These are phyloP conservation scores for Chromosphaera perkinsii DNA, from an alignment of 208 protist species.

Conservation along the genomic window DNA sequence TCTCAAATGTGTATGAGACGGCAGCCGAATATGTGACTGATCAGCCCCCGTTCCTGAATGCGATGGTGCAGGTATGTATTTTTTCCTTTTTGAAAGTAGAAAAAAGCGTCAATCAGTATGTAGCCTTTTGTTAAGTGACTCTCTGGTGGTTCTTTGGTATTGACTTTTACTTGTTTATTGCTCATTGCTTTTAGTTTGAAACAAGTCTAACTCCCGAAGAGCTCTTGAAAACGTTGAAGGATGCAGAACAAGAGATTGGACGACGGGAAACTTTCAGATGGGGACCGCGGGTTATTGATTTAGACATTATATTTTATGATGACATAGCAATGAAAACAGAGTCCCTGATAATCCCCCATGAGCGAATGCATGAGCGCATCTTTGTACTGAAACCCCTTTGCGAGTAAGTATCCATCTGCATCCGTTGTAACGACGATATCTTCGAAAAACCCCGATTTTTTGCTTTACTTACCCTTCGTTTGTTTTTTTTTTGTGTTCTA, in stretches of 20 bases:
- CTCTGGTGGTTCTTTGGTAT: too few species aligned
- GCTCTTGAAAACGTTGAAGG: constrained; percentile 23
- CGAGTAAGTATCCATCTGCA: constrained; percentile 22
- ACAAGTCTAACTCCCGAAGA: neutral
- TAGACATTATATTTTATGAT: constrained; percentile 38
- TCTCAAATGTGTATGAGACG: constrained; percentile 26
- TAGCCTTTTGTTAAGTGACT: too few species aligned
- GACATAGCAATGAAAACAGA: neutral
- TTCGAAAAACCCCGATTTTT: too few species aligned
- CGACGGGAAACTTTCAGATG: constrained; percentile 7
- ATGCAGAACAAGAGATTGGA: constrained; percentile 15
- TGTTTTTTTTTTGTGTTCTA: too few species aligned
- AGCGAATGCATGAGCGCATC: constrained; percentile 21
- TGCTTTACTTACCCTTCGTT: too few species aligned
- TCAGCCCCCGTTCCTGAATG: constrained; percentile 39
- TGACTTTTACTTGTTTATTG: neutral
- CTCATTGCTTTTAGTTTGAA: neutral
- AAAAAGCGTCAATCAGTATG: too few species aligned
- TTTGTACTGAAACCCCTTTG: constrained; percentile 39
- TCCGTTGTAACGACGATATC: too few species aligned
- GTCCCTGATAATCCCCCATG: constrained; percentile 30
- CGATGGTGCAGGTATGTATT: neutral
- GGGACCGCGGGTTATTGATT: constrained; percentile 36
- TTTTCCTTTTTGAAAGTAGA: neutral
- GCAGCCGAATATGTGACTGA: constrained; percentile 28